Conservation (phyloP, 2,329 filamentous ascomycete species). For the Catunica adiposa region DNA sequence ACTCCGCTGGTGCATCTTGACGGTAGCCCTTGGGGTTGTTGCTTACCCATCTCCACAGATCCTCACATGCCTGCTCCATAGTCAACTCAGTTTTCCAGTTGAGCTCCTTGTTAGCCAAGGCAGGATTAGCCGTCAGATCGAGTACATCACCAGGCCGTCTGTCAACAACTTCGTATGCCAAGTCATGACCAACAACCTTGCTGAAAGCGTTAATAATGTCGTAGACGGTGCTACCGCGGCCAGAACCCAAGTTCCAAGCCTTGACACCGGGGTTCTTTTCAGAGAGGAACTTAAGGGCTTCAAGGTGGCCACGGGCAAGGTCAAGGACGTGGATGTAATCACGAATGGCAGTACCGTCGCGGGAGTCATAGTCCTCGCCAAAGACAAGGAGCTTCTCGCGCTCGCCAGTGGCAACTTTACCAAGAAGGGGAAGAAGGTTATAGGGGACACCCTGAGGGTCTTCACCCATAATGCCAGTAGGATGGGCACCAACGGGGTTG, state of each 20-base stretch:
- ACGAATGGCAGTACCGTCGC: conserved; percentile 83
- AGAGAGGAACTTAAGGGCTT: conserved; percentile 79
- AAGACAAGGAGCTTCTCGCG: conserved; percentile 89
- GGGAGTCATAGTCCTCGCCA: conserved; percentile 81
- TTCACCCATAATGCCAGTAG: conserved; percentile 93
- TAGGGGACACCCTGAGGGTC: conserved; percentile 91
- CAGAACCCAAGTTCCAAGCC: conserved; percentile 93
- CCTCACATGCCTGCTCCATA: conserved; percentile 81
- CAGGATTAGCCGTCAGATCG: conserved; percentile 83
- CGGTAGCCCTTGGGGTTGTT: conserved; percentile 94
- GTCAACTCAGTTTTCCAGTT: conserved; percentile 82
- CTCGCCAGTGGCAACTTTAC: conserved; percentile 90
- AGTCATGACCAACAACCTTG: conserved; percentile 64
- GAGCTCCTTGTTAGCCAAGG: conserved; percentile 73
- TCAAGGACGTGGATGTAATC: conserved; percentile 98
- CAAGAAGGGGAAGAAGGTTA: conserved; percentile 85
- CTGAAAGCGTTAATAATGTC: conserved; percentile 96
- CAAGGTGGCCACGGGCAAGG: conserved; percentile 68
- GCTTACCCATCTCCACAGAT: conserved; percentile 92
- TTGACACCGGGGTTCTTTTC: conserved; percentile 73
- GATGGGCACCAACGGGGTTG: conserved; percentile 90
- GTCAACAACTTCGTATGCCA: conserved; percentile 72
- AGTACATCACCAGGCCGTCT: conserved; percentile 81
- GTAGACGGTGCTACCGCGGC: conserved; percentile 85
- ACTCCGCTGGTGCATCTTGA: conserved; percentile 71